A percentile compares a stretch with the other conserved stretches of the same genome.
Evolutionary conservation across 768 basidiomycete species (phyloP).

Genomic region (Lactifluus volemus): DNA sequence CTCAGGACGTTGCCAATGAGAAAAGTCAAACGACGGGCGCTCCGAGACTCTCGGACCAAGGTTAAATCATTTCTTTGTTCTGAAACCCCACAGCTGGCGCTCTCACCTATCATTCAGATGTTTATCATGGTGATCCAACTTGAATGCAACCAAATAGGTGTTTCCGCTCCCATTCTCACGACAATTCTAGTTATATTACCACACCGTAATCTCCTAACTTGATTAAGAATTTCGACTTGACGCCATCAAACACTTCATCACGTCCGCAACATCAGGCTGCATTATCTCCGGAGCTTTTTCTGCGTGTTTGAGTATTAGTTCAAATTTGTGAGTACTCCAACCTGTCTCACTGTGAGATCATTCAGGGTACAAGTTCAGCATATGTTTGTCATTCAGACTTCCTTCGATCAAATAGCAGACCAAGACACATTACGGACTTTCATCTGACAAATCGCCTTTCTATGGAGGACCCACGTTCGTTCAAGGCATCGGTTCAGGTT

Average conservation of each 20-base stretch:
- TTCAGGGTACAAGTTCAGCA: neutral
- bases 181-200: neutral
- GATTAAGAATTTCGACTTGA: neutral
- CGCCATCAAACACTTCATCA: neutral
- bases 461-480: neutral
- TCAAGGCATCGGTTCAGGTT: neutral
- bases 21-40: too few relatives aligned
- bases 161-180: too few relatives aligned
- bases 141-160: too few relatives aligned
- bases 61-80: too few relatives aligned
- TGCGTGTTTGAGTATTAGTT: neutral
- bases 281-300: neutral
- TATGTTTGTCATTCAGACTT: neutral
- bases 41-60: too few relatives aligned
- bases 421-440: neutral
- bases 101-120: too few relatives aligned
- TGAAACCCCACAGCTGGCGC: too few relatives aligned
- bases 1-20: too few relatives aligned
- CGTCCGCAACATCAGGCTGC: neutral
- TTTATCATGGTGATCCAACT: too few relatives aligned
- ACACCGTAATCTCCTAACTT: too few relatives aligned
- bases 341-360: neutral
- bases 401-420: neutral
- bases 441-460: neutral
- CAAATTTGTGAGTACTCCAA: neutral